These are phyloP conservation scores for Leccinellum rugosiceps DNA, from an alignment of 768 basidiomycete genomes.

Conservation along the genomic window DNA sequence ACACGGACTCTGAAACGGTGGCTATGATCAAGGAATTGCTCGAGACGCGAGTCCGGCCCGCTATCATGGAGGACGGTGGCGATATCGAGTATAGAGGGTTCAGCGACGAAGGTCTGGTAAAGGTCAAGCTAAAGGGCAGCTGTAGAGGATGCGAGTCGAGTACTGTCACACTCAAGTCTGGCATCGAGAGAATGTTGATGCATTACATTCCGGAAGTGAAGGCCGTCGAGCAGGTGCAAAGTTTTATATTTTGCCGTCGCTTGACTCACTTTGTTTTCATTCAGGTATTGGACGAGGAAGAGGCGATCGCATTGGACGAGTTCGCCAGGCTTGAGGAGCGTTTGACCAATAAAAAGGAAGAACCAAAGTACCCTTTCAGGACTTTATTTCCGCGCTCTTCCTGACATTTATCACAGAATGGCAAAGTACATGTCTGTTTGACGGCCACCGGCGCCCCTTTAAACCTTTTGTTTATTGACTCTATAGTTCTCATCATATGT, in stretches of 20 bases:
- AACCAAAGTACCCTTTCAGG: slow-evolving; percentile 43
- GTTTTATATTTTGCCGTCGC: background rate
- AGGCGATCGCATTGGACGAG: slow-evolving; percentile 80
- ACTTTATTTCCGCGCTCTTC: background rate
- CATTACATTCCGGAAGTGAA: slow-evolving; percentile 98
- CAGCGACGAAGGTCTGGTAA: slow-evolving; percentile 77
- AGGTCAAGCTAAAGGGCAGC: slow-evolving; percentile 92
- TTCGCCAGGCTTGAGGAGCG: slow-evolving; percentile 84
- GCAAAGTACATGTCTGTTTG: slow-evolving; percentile 81
- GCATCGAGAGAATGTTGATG: slow-evolving; percentile 98
- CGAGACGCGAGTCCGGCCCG: slow-evolving; percentile 91
- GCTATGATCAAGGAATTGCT: slow-evolving; percentile 99
- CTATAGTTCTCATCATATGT: background rate
- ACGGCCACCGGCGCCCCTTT: background rate
- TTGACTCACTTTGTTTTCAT: slow-evolving; percentile 6
- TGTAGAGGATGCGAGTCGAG: slow-evolving; percentile 95
- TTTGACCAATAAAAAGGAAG: slow-evolving; percentile 43
- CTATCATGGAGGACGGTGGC: slow-evolving; percentile 98
- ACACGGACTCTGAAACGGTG: slow-evolving; percentile 93
- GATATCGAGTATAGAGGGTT: slow-evolving; percentile 97
- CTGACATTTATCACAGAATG: slow-evolving; percentile 47
- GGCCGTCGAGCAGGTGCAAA: slow-evolving; percentile 76
- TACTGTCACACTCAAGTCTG: slow-evolving; percentile 92
- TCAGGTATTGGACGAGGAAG: slow-evolving; percentile 88
- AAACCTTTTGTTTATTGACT: background rate